Evolutionary conservation across 2,329 filamentous ascomycete species (phyloP).

Genomic region (Fusarium algeriense): DNA sequence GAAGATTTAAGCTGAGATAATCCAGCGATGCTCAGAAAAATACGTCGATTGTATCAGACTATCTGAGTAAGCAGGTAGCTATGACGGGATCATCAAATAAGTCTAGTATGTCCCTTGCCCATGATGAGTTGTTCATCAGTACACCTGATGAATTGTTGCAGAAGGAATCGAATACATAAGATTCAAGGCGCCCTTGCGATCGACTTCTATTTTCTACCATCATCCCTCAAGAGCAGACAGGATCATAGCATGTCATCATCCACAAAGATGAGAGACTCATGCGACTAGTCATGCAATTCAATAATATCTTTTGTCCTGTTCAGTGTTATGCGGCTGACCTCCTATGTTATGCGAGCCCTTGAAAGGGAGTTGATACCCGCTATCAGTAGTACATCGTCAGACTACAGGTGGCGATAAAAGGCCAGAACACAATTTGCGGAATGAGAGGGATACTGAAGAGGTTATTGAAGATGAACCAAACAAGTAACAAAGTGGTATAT

Average conservation of each 20-base stretch:
- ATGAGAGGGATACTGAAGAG: neutral
- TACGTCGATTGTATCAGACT: neutral
- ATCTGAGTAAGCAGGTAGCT: neutral
- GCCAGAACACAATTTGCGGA: neutral
- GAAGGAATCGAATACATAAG: neutral
- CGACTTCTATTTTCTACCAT: neutral
- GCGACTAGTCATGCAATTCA: neutral
- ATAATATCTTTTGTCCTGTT: neutral
- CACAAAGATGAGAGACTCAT: neutral
- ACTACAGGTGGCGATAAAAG: neutral
- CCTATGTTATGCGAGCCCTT: neutral
- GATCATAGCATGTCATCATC: neutral
- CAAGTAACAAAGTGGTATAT: constrained; percentile 28
- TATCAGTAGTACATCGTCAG: neutral
- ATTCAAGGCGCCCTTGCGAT: neutral
- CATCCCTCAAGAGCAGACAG: neutral
- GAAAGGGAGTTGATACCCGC: neutral
- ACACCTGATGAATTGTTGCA: neutral
- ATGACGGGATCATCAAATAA: neutral
- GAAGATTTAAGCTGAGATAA: neutral
- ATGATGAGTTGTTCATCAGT: too few species aligned
- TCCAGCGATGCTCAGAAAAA: neutral
- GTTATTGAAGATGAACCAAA: neutral
- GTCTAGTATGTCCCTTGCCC: neutral
- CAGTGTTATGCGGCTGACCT: neutral